phyloP scores from a whole-genome alignment of 225 moss, liverwort and hornwort species.

The Asterella californica region DNA sequence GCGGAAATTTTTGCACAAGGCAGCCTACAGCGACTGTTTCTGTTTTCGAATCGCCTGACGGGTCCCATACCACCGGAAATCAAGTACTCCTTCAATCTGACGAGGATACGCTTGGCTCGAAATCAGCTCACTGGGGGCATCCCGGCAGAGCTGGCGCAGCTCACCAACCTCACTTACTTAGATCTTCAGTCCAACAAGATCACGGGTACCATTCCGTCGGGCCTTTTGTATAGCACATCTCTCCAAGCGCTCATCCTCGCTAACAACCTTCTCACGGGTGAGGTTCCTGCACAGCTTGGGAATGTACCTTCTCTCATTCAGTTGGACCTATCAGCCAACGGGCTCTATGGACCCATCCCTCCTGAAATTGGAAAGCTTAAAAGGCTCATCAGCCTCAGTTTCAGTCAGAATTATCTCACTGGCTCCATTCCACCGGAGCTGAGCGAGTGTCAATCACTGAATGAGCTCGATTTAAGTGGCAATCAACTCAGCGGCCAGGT shows the following conservation, averaged over 20 bases:
- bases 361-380: background rate
- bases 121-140: slow-evolving; percentile 18
- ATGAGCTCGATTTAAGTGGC: slow-evolving; percentile 40
- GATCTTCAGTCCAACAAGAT: slow-evolving; percentile 18
- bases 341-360: slow-evolving; percentile 15
- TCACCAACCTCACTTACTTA: slow-evolving; percentile 3
- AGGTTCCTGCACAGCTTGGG: slow-evolving; percentile 11
- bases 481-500: slow-evolving; percentile 57
- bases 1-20: slow-evolving; percentile 11
- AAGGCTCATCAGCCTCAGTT: slow-evolving; percentile 27
- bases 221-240: slow-evolving; percentile 26
- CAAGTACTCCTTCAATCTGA: background rate
- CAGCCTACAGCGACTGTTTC: slow-evolving; percentile 1
- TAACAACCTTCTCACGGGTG: slow-evolving; percentile 5
- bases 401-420: slow-evolving; percentile 36
- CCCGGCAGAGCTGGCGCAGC: slow-evolving; percentile 10
- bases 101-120: background rate
- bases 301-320: background rate
- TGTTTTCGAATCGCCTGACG: slow-evolving; percentile 16
- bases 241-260: slow-evolving; percentile 19
- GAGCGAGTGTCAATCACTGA: slow-evolving; percentile 32
- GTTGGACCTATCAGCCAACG: slow-evolving; percentile 15
- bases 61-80: slow-evolving; percentile 23
- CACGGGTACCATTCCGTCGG: slow-evolving; percentile 1
- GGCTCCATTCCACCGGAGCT: slow-evolving; percentile 40